Evolutionary conservation across 1,284 basidiomycete species (phyloP), one percentile per base, ranked within the genome.

Genomic region (Ganoderma resinaceum): DNA sequence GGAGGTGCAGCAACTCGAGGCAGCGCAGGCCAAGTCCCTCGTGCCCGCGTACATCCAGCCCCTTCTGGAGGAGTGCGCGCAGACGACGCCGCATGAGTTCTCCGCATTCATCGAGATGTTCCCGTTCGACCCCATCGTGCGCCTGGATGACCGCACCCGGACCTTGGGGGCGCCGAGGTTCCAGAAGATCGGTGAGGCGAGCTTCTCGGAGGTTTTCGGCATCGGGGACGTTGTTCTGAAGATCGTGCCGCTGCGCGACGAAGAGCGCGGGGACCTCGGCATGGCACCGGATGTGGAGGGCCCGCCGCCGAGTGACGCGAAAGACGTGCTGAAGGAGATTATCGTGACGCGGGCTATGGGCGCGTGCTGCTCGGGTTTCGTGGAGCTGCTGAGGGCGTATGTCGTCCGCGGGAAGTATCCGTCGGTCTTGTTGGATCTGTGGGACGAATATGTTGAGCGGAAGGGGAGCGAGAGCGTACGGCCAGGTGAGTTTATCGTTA

Each of bases 191-290:
- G 97, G 97, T 58, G 97, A 99, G 81, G 97, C 97, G 14, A 96
- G 94, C 61, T 99, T 94, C 80, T 98, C 96, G 0, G 97, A 99
- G 78, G 98, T 99, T n/a, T 99, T 95, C 81, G 91, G 91, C 4
- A 90, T 96, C 61, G 90, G 91, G 1, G 88, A 91, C 72, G 89
- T 95, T 42, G 95, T 97, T 20, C 84, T 97, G 73, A 98, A 98
- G 82, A 86, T 97, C 61, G 90, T 98, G 31, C 94, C 95, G 1
- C 79, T 95, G 62, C 82, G 86, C 42, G 84, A 87, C 66, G 91
- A 91, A 74, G 70, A 71, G 35, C 64, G 70, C 31, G 33, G 49
- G 12, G 63, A 11, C 12, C 81, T 84, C 94, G 55, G 91, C 89
- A 1, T 76, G 91, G 59, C 80, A 83, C 88, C 87, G 69, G 84